phyloP scores from a whole-genome alignment of 352 stramenopile species.

The Phytopythium chamaehyphon region DNA sequence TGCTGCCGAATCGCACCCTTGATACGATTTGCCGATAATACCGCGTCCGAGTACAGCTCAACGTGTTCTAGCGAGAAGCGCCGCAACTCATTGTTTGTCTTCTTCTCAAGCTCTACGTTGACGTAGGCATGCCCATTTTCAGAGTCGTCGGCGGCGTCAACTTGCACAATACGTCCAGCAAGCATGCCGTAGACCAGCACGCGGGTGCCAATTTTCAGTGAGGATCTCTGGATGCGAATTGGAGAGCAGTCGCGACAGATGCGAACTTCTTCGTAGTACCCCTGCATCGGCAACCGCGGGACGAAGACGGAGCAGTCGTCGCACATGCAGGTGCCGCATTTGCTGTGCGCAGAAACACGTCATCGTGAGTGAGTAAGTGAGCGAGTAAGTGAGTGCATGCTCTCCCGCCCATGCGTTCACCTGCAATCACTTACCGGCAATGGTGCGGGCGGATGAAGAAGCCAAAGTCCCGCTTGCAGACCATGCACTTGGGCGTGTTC shows the following conservation, averaged over 20 bases:
- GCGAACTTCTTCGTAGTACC: slow-evolving; percentile 80
- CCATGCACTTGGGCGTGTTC: slow-evolving; percentile 67
- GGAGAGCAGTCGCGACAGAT: slow-evolving; percentile 82
- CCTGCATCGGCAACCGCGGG: slow-evolving; percentile 70
- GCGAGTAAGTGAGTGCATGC: background rate
- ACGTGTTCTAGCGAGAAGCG: slow-evolving; percentile 64
- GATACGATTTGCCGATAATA: slow-evolving; percentile 78
- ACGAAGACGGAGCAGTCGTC: slow-evolving; percentile 81
- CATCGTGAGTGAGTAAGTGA: background rate
- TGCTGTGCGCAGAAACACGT: slow-evolving; percentile 20
- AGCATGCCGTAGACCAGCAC: slow-evolving; percentile 79
- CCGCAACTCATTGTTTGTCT: slow-evolving; percentile 33
- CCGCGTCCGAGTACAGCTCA: slow-evolving; percentile 73
- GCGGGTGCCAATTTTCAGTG: slow-evolving; percentile 58
- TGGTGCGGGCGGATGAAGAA: slow-evolving; percentile 79
- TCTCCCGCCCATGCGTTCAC: background rate
- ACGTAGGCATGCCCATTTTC: slow-evolving; percentile 52
- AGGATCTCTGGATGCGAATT: slow-evolving; percentile 61
- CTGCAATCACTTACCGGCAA: slow-evolving; percentile 41
- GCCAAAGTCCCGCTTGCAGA: slow-evolving; percentile 71
- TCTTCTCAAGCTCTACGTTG: slow-evolving; percentile 52
- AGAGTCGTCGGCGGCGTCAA: slow-evolving; percentile 59
- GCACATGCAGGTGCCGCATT: slow-evolving; percentile 83
- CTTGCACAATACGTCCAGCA: slow-evolving; percentile 49
- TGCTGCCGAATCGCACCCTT: slow-evolving; percentile 72